Evolutionary conservation across 148 eudicot genomes (phyloP).

Genomic region (Amaranthus hypochondriacus): DNA sequence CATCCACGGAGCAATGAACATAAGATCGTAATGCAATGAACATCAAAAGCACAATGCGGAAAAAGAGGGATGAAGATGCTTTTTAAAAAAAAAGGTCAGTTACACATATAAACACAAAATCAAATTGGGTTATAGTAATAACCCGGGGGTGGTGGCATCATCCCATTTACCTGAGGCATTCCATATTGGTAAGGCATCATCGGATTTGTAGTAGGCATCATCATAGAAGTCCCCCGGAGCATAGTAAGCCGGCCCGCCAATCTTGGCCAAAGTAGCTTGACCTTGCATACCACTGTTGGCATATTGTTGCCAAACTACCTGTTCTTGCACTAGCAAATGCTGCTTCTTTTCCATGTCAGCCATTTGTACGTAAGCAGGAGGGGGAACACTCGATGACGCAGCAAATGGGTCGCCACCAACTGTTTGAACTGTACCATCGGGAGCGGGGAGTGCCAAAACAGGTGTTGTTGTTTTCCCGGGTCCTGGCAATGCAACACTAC

Average conservation of each 20-base stretch:
- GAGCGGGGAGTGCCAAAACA: slow-evolving; percentile 75
- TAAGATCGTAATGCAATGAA: slow-evolving; percentile 18
- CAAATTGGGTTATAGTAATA: slow-evolving; percentile 58
- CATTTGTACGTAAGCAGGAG: slow-evolving; percentile 87
- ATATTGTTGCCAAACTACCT: slow-evolving; percentile 78
- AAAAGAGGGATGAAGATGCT: not conserved
- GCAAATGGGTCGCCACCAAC: slow-evolving; percentile 75
- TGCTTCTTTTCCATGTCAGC: slow-evolving; percentile 91
- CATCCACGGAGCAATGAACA: slow-evolving; percentile 5
- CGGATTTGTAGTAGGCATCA: slow-evolving; percentile 32
- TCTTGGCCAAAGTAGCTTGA: slow-evolving; percentile 60
- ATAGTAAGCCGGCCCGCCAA: slow-evolving; percentile 51
- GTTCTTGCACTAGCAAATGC: slow-evolving; percentile 71
- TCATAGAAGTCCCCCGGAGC: slow-evolving; percentile 41
- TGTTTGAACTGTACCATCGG: slow-evolving; percentile 57
- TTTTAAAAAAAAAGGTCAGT: slow-evolving; percentile 7
- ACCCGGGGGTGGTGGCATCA: slow-evolving; percentile 59
- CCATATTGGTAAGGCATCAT: slow-evolving; percentile 58
- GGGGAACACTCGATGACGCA: slow-evolving; percentile 60
- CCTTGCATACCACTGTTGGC: slow-evolving; percentile 82
- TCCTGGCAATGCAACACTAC: slow-evolving; percentile 69
- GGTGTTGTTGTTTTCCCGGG: slow-evolving; percentile 45
- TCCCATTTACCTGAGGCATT: slow-evolving; percentile 62
- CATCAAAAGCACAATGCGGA: slow-evolving; percentile 8
- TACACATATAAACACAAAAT: slow-evolving; percentile 23